A percentile compares a stretch with the other conserved stretches of the same genome.
phyloP scores from a whole-genome alignment of 345 rosid species.

The Populus alba region DNA sequence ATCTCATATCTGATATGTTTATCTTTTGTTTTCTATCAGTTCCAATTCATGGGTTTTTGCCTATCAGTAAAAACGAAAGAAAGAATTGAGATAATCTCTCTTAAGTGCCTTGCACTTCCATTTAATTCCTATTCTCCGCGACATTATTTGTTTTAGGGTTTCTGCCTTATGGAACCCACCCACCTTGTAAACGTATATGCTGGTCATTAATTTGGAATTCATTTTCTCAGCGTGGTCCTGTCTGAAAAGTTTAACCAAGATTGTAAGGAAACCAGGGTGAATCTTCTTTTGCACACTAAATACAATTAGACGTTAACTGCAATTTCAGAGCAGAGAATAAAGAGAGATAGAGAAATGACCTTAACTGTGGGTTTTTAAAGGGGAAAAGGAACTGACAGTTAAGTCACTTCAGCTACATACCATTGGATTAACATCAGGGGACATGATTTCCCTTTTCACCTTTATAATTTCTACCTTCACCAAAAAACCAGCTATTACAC shows the following conservation, averaged over 20 bases:
- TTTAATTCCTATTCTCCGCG: too few relatives aligned
- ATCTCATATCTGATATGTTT: background rate
- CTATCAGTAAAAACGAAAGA: background rate
- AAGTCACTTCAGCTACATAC: slow-evolving; percentile 44
- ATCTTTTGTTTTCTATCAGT: background rate
- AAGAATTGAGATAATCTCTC: background rate
- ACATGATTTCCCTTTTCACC: slow-evolving; percentile 19
- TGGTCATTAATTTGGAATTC: background rate
- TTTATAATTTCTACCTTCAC: slow-evolving; percentile 4
- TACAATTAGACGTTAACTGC: slow-evolving; percentile 9
- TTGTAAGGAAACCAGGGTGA: background rate
- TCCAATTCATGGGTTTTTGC: background rate
- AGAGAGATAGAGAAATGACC: slow-evolving; percentile 7
- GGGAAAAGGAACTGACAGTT: slow-evolving; percentile 45
- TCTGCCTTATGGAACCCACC: background rate
- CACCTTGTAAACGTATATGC: background rate
- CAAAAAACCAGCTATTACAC: background rate
- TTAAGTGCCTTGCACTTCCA: background rate
- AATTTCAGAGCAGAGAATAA: background rate
- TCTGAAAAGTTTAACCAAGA: background rate
- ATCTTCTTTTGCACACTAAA: background rate
- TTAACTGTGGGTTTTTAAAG: slow-evolving; percentile 21
- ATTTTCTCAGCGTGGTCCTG: background rate
- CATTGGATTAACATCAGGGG: background rate
- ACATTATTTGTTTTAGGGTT: background rate